These are phyloP conservation scores for Melaleuca quinquenervia DNA, from an alignment of 345 rosid species.

Conservation along the genomic window DNA sequence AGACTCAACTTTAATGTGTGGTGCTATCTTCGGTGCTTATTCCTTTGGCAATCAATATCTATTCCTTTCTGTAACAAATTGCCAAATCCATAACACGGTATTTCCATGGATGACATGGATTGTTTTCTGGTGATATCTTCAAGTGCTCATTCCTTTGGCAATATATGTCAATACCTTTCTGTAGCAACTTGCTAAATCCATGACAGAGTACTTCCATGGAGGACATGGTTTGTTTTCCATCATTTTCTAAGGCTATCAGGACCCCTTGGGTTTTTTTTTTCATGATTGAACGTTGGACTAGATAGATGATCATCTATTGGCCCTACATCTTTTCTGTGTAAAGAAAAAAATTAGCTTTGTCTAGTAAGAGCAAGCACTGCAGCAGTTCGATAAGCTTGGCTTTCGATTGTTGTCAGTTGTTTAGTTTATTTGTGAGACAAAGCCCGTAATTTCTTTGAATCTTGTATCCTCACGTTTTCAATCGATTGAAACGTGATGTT, in stretches of 20 bases:
- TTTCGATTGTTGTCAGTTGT: not conserved
- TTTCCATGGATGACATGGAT: too few relatives aligned
- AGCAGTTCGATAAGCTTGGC: not conserved
- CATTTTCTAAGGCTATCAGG: not conserved
- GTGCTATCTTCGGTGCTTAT: not conserved
- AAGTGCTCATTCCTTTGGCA: not conserved
- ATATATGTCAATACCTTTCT: not conserved
- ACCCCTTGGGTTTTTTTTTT: not conserved
- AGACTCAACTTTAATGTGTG: not conserved
- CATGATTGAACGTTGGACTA: not conserved
- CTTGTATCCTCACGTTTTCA: not conserved
- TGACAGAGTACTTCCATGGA: not conserved
- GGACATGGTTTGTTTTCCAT: not conserved
- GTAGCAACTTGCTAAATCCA: not conserved
- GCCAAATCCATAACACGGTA: too few relatives aligned
- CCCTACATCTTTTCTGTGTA: not conserved
- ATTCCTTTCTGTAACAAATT: too few relatives aligned
- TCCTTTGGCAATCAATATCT: not conserved
- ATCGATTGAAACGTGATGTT: too few relatives aligned
- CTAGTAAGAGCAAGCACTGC: not conserved
- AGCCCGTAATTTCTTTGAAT: not conserved
- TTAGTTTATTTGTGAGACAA: not conserved
- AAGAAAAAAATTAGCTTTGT: not conserved
- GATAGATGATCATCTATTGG: not conserved
- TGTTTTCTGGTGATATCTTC: not conserved